These are phyloP conservation scores for Capronia epimyces DNA, from an alignment of 2,329 filamentous ascomycete genomes.

Conservation along the genomic window DNA sequence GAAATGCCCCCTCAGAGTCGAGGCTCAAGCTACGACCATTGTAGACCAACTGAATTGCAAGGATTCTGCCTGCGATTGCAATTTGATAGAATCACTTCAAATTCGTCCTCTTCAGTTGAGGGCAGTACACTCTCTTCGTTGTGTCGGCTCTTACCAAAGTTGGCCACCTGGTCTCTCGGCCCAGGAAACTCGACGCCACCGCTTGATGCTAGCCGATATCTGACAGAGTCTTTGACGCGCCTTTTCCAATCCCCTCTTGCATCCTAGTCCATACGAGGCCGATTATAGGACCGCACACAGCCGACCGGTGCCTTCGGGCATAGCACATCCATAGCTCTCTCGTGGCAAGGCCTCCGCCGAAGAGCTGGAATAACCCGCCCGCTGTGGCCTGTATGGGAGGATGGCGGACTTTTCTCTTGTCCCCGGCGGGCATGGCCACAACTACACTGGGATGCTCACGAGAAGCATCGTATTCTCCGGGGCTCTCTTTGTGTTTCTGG, in stretches of 20 bases:
- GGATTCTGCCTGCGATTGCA: conserved; percentile 2
- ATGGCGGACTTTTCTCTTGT: conserved; percentile 42
- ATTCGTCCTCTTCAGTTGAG: too few species aligned
- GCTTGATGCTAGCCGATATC: too few species aligned
- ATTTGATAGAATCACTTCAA: too few species aligned
- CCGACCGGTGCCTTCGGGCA: too few species aligned
- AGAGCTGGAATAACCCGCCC: conserved; percentile 11
- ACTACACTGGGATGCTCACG: conserved; percentile 46
- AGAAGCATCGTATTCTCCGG: conserved; percentile 45
- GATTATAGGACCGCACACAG: too few species aligned
- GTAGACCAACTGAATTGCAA: background rate
- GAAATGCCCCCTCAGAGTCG: background rate
- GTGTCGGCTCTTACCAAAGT: too few species aligned
- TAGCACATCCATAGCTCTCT: background rate
- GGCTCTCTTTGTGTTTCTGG: conserved; percentile 43
- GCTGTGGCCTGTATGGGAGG: conserved; percentile 12
- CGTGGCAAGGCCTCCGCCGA: background rate
- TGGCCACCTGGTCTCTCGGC: background rate
- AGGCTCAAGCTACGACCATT: background rate
- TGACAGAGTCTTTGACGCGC: too few species aligned
- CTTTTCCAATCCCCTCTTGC: background rate
- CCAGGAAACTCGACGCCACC: too few species aligned
- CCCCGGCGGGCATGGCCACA: conserved; percentile 39
- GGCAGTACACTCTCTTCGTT: too few species aligned
- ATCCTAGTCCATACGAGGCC: background rate